These are phyloP conservation scores for Diaporthe vaccinii DNA, from an alignment of 2,329 filamentous ascomycete genomes.

Conservation along the genomic window DNA sequence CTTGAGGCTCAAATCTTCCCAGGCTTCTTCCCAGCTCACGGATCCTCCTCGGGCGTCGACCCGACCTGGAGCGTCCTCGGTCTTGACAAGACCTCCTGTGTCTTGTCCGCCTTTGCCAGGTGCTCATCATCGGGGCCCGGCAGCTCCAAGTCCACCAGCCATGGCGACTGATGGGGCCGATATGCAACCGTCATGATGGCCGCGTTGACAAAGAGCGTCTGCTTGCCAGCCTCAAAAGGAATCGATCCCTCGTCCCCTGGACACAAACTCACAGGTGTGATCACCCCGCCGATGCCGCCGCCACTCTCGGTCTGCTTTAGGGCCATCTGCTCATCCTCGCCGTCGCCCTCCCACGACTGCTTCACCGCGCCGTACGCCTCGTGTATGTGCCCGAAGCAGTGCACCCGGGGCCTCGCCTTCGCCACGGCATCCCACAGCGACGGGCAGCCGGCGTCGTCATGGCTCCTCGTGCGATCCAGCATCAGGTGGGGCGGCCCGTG, in stretches of 20 bases:
- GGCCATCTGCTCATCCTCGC: background rate
- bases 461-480: conserved; percentile 33
- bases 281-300: background rate
- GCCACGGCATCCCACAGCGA: conserved; percentile 23
- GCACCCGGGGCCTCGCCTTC: conserved; percentile 34
- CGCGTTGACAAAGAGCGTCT: conserved; percentile 73
- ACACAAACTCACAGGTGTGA: conserved; percentile 55
- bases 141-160: conserved; percentile 66
- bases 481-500: conserved; percentile 34
- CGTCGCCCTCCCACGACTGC: conserved; percentile 29
- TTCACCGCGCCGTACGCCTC: conserved; percentile 19
- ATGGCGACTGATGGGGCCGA: conserved; percentile 62
- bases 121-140: conserved; percentile 39
- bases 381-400: conserved; percentile 41
- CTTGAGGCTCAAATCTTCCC: background rate
- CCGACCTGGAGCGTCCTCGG: background rate
- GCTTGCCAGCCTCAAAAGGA: conserved; percentile 49
- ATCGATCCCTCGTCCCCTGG: conserved; percentile 50
- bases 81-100: background rate
- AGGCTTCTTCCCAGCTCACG: background rate
- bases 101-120: conserved; percentile 30
- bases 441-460: conserved; percentile 31
- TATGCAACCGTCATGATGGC: conserved; percentile 63
- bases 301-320: background rate
- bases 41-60: too few relatives aligned